A percentile compares a stretch with the other conserved stretches of the same genome.
Conservation (phyloP, 2,329 filamentous ascomycete genomes). For the Leptodontidium sp. region DNA sequence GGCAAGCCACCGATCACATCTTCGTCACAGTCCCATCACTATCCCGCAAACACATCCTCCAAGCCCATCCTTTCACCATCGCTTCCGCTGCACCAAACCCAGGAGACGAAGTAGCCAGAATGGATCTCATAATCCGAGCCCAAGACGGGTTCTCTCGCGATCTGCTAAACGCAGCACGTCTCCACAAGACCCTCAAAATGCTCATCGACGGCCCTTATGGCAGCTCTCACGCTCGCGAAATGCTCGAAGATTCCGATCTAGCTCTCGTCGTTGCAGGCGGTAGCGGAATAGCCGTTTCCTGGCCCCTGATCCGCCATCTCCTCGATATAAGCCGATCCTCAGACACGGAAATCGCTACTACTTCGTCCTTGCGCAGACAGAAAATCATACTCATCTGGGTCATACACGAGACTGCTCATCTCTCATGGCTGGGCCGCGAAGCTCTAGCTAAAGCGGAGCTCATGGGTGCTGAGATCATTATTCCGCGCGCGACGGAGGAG, state of each 20-base stretch:
- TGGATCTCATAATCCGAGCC: constrained; percentile 66
- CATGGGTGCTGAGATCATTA: constrained; percentile 59
- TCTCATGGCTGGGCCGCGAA: constrained; percentile 60
- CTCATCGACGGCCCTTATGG: constrained; percentile 73
- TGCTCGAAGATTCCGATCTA: constrained; percentile 57
- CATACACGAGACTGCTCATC: constrained; percentile 60
- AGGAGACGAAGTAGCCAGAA: constrained; percentile 54
- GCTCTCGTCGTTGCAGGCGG: constrained; percentile 68
- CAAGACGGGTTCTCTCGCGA: constrained; percentile 66
- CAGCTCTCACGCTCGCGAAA: constrained; percentile 61
- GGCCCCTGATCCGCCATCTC: constrained; percentile 65
- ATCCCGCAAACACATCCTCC: constrained; percentile 59
- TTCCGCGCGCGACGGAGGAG: constrained; percentile 62
- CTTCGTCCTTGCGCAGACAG: constrained; percentile 40
- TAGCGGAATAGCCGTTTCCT: constrained; percentile 70
- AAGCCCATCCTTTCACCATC: constrained; percentile 74
- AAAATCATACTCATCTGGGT: constrained; percentile 66
- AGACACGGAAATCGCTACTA: constrained; percentile 37
- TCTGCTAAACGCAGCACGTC: constrained; percentile 59
- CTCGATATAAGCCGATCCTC: constrained; percentile 36
- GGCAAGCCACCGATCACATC: constrained; percentile 69
- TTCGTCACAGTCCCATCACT: constrained; percentile 67
- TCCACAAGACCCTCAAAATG: constrained; percentile 54
- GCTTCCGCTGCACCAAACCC: constrained; percentile 62
- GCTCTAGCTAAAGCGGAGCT: constrained; percentile 58